Percentiles rank a stretch among this genome's conserved stretches.
Conservation (phyloP, 805 yeast genomes). For the Teunomyces barrocoloradensis region DNA sequence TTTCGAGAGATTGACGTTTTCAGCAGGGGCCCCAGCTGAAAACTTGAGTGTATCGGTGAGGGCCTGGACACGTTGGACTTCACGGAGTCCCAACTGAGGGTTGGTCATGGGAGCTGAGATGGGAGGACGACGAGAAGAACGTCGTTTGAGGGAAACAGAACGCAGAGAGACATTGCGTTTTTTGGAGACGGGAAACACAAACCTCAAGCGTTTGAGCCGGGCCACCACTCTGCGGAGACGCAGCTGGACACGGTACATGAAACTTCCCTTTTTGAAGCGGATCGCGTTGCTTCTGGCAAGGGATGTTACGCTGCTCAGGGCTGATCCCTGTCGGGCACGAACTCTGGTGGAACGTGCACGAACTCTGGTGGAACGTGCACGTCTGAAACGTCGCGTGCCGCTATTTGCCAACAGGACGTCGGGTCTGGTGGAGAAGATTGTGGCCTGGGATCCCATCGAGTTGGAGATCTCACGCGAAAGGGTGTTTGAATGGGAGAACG, state of each 20-base stretch:
- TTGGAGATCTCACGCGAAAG: conserved; percentile 29
- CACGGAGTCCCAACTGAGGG: conserved; percentile 24
- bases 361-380: background rate
- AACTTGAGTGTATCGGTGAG: conserved; percentile 22
- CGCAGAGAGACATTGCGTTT: conserved; percentile 15
- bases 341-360: background rate
- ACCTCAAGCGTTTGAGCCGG: conserved; percentile 18
- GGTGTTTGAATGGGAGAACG: background rate
- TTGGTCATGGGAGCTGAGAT: conserved; percentile 34
- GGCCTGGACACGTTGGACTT: conserved; percentile 14
- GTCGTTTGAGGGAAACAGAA: background rate
- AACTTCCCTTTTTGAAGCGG: conserved; percentile 31
- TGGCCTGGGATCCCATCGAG: conserved; percentile 43
- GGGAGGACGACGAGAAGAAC: background rate
- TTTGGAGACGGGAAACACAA: conserved; percentile 22
- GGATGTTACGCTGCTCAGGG: background rate
- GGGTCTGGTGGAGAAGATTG: conserved; percentile 41
- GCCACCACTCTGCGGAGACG: conserved; percentile 23
- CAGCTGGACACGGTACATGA: conserved; percentile 29
- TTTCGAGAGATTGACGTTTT: conserved; percentile 12
- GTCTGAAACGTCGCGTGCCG: background rate
- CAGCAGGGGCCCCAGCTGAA: conserved; percentile 23
- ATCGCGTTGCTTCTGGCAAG: conserved; percentile 25
- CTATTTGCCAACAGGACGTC: background rate
- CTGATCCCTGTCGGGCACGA: background rate